Base-by-base conservation (phyloP, 345 rosid genomes). In the Euclidium syriacum region DNA sequence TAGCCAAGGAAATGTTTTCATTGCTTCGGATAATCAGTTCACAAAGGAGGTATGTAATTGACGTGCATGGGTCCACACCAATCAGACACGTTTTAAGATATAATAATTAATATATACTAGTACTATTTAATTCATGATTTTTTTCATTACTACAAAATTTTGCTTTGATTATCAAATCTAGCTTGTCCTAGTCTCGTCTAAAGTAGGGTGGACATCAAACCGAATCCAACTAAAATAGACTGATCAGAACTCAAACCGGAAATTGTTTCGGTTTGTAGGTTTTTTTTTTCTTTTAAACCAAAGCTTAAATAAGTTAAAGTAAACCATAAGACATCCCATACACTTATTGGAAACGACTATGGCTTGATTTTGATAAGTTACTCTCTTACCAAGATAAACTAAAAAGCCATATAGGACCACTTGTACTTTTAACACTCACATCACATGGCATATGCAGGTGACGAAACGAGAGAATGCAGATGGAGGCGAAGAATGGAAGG, bases 1-100 rank as follows among this genome's bases (percentile, higher is more conserved):
- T 47, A 86, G 94, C 46, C 85, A 84, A 67, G 90, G 87, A 43
- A 86, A 84, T 50, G 73, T 76, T 12, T 86, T 81, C 57, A 52
- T 84, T 27, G 90, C 94, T 60, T 65, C 86, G 5, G 23, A 84
- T 41, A 65, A 38, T 49, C 67, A 4, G 3, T 63, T 19, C 54
- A 35, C 76, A 33, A 85, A 85, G 57, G 87, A 86, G 85, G 92
- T 76, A 75, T 53, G 71, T 63, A 14, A 5, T 38, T 67, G 55
- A 20, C 39, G 26, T 42, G 7, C 11, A 32, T 53, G 34, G 34
- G 16, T 39, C 14, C 39, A 38, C 29, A n/a, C 3, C 15, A 29
- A 11, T 40, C 14, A 26, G 38, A 52, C 23, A n/a, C 42, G 7
- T 50, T 40, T 63, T 4, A 26, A 63, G 49, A 23, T 39, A n/a